Conservation (phyloP, 2,329 filamentous ascomycete species). For the Rhynchosporium secalis region DNA sequence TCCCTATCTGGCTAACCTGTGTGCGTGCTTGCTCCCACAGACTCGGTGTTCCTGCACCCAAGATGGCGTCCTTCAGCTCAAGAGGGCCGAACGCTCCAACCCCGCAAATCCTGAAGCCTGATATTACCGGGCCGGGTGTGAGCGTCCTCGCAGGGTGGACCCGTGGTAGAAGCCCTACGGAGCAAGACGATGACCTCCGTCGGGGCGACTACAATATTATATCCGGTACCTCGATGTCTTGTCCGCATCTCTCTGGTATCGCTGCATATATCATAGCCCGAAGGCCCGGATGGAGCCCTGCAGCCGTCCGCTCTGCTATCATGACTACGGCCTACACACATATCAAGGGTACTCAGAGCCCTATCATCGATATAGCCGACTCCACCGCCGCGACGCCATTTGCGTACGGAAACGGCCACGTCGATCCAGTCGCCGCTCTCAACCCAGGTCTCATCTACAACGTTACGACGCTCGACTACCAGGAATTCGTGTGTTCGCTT, state of each 20-base stretch:
- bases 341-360: not conserved
- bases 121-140: not conserved
- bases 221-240: not conserved
- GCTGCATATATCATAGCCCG: not conserved
- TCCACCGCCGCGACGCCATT: not conserved
- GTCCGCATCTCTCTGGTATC: not conserved
- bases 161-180: not conserved
- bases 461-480: not conserved
- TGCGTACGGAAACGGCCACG: not conserved
- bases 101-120: not conserved
- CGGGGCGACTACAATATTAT: not conserved
- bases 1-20: no score
- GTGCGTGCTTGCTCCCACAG: not conserved
- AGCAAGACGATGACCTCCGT: not conserved
- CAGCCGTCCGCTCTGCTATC: not conserved
- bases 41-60: not conserved
- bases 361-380: not conserved
- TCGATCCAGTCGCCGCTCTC: not conserved
- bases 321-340: constrained; percentile 1
- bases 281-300: not conserved
- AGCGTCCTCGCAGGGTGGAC: not conserved
- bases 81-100: not conserved
- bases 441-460: constrained; percentile 1
- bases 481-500: not conserved
- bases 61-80: not conserved